Percentiles rank a stretch among this genome's conserved stretches.
Conservation (phyloP, 495 filamentous ascomycete genomes). For the Annulohypoxylon nitens region DNA sequence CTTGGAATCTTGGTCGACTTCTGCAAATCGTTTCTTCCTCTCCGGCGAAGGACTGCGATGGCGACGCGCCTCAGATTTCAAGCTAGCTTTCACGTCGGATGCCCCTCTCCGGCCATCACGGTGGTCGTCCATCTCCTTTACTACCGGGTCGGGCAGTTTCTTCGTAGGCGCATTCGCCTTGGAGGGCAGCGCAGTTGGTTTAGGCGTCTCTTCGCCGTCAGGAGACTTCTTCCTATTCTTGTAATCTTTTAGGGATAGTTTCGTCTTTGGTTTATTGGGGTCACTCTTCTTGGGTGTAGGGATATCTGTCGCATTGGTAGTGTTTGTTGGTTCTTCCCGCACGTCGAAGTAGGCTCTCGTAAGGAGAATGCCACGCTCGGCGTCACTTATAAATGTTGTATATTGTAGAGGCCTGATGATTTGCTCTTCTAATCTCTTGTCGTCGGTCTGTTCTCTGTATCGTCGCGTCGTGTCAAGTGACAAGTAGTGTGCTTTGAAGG, state of each 20-base stretch:
- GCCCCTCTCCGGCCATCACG: constrained; percentile 34
- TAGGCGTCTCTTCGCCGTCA: constrained; percentile 56
- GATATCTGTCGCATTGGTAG: constrained; percentile 45
- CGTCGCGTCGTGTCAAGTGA: constrained; percentile 54
- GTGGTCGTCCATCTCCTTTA: constrained; percentile 50
- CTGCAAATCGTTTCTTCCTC: constrained; percentile 55
- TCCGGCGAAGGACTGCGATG: constrained; percentile 51
- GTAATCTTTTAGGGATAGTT: constrained; percentile 63
- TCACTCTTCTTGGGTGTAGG: constrained; percentile 49
- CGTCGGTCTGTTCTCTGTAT: constrained; percentile 52
- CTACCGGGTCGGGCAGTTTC: constrained; percentile 24
- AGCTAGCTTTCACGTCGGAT: constrained; percentile 37
- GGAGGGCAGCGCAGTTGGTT: constrained; percentile 33
- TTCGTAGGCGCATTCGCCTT: constrained; percentile 44
- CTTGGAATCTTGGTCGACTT: constrained; percentile 53
- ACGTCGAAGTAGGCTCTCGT: constrained; percentile 61
- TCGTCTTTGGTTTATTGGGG: constrained; percentile 58
- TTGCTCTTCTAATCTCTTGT: constrained; percentile 58
- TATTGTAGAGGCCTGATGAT: constrained; percentile 57
- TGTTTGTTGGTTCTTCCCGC: constrained; percentile 52
- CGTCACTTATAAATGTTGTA: constrained; percentile 60
- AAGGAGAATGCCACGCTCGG: constrained; percentile 61
- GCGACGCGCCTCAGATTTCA: constrained; percentile 49
- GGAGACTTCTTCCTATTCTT: constrained; percentile 57
- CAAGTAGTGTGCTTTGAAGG: constrained; percentile 59